Base-by-base conservation (phyloP, 257 asterid species). In the Penstemon eatonii region DNA sequence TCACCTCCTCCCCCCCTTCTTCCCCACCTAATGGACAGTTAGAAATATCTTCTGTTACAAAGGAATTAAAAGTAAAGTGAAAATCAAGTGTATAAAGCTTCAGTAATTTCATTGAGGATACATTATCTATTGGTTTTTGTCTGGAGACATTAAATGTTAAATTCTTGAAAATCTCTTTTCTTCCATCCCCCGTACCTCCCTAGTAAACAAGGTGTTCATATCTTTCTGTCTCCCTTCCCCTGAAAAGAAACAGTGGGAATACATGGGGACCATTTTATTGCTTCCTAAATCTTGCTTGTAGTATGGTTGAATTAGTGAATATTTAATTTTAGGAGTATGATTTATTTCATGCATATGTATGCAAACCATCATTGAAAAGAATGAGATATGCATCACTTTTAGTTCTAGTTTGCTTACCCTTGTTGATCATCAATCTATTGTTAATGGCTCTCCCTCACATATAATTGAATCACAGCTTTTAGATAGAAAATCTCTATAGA, bases 261-360 rank as follows among this genome's bases (percentile, higher is more conserved):
- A 6, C 18, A 12, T 43, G 40, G 54, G 41, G n/a, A 65, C 33
- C 33, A 39, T 38, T 65, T 65, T n/a, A 38, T 65, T 50, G 7
- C 60, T 36, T 56, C 39, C 0, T 13, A 67, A 13, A 39, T 49
- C 56, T 47, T 41, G 51, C 19, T 42, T 51, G 51, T 33, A 36
- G 33, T 58, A 44, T 25, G 67, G 69, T 53, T 52, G 69, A 52
- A 39, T 52, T 45, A 49, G 61, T 51, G 36, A 37, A 59, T 36
- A 6, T 59, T 33, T 68, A 25, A 25, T 25, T 25, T 1, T 25
- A 25, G 33, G 18, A 60, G 11, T 8, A 70, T 37, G 2, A 38
- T 6, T 0, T 38, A 12, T 45, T 57, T 46, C 41, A 13, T 57
- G 11, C 33, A 39, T 6, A 41, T 67, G 7, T 18, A 49, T 39